phyloP scores from a whole-genome alignment of 371 early-diverging fungal genomes.

The Umbelopsis sp. region DNA sequence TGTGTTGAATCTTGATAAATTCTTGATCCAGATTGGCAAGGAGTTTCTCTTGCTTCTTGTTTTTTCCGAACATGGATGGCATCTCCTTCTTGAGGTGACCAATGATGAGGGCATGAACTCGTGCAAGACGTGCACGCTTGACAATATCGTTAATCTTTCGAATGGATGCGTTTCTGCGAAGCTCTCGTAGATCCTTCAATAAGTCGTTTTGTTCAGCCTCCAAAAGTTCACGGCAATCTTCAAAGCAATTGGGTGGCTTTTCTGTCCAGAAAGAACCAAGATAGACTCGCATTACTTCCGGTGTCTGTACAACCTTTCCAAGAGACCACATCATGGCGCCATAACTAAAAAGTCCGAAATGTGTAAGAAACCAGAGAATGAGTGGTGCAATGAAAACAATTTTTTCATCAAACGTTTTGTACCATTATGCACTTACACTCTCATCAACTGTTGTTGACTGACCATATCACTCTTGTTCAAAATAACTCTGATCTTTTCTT shows the following conservation, averaged over 20 bases:
- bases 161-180: constrained; percentile 85
- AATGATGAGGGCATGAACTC: constrained; percentile 83
- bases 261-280: constrained; percentile 83
- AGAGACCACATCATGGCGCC: constrained; percentile 96
- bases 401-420: neutral
- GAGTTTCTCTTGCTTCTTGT: constrained; percentile 68
- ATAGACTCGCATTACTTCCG: constrained; percentile 90
- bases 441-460: constrained; percentile 85
- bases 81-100: constrained; percentile 82
- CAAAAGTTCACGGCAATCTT: constrained; percentile 74
- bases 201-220: constrained; percentile 80
- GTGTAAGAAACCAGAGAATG: neutral
- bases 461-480: constrained; percentile 91
- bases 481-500: constrained; percentile 85
- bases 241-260: constrained; percentile 71
- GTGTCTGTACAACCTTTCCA: constrained; percentile 86
- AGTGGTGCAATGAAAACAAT: neutral
- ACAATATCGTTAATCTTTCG: constrained; percentile 93
- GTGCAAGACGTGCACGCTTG: constrained; percentile 84
- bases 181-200: constrained; percentile 70
- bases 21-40: constrained; percentile 64
- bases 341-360: constrained; percentile 48
- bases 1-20: constrained; percentile 69
- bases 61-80: constrained; percentile 85
- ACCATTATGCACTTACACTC: constrained; percentile 64